Base-by-base conservation (phyloP, 75 land plant genomes). In the Cryptomeria japonica region DNA sequence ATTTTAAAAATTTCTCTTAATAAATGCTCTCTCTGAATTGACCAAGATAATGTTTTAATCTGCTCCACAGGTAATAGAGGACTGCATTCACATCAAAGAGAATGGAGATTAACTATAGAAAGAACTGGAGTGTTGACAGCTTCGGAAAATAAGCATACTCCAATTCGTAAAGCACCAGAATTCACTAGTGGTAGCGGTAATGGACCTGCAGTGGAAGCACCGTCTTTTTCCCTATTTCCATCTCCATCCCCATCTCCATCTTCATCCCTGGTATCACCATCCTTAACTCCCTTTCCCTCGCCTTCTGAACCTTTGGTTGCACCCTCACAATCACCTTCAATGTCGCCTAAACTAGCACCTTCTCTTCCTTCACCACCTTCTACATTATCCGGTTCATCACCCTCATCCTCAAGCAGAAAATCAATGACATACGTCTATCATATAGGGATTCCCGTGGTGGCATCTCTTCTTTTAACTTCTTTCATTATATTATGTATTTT, bases 381-480 rank as follows among this genome's bases (percentile, higher is more conserved):
- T 32, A 34, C 89, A 79, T 56, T 70, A 3, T 28, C 41, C 3
- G 84, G 79, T 42, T 19, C 88, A 68, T 82, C 32, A 41, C 22
- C 38, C 46, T n/a, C n/a, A n/a, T n/a, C n/a, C 16, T 39, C 41
- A 22, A 64, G 70, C 7, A 76, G 18, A 1, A 55, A 70, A 49
- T 13, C 56, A 1, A 85, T 68, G 39, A 32, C 80, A 37, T 55
- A 2, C 15, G 58, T 22, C 15, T 86, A 32, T 44, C 47, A 46
- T 46, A 53, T 75, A 61, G 82, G 80, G 39, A 39, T 86, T 51
- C 86, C 83, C 19, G 93, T 88, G 14, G 90, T 83, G 79, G 86
- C 89, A 31, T 28, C 87, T 34, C n/a, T 95, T 15, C 31, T 92
- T 3, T 2, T 90, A 18, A 75, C 38, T 56, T 55, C 37, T 12